Evolutionary conservation across 169 alveolate species (phyloP).

Genomic region (Plasmodium knowlesi): DNA sequence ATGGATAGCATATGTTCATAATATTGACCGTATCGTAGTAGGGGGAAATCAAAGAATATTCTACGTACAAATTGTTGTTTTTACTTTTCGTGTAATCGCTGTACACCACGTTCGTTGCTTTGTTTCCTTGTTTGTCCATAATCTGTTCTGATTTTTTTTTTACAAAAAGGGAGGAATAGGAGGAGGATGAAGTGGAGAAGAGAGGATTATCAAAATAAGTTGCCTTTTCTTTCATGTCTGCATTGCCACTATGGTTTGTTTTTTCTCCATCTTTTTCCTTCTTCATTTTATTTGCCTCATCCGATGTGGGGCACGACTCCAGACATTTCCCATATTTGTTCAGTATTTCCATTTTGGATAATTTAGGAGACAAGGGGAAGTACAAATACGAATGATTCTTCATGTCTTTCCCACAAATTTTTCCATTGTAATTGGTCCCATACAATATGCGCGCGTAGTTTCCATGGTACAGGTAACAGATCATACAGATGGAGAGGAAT

Average conservation of each 20-base stretch:
- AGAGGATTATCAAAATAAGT: slow-evolving; percentile 13
- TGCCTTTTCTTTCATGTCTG: neutral
- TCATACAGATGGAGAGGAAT: neutral
- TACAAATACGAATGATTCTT: slow-evolving; percentile 31
- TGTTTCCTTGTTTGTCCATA: slow-evolving; percentile 45
- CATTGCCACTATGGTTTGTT: neutral
- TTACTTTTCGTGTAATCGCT: slow-evolving; percentile 63
- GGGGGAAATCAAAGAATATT: slow-evolving; percentile 56
- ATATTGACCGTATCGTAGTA: slow-evolving; percentile 51
- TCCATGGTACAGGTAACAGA: slow-evolving; percentile 42
- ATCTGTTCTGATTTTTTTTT: slow-evolving; percentile 7
- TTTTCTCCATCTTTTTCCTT: slow-evolving; percentile 4
- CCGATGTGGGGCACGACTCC: slow-evolving; percentile 56
- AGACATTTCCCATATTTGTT: slow-evolving; percentile 43
- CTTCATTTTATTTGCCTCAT: neutral
- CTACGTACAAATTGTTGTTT: slow-evolving; percentile 57
- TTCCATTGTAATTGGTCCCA: slow-evolving; percentile 66
- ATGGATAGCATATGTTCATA: slow-evolving; percentile 61
- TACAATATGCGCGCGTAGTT: slow-evolving; percentile 36
- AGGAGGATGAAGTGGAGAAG: neutral
- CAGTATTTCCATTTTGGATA: slow-evolving; percentile 26
- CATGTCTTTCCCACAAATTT: slow-evolving; percentile 38
- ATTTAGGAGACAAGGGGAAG: slow-evolving; percentile 51
- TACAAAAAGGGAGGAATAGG: neutral
- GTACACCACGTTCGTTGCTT: slow-evolving; percentile 44